Evolutionary conservation across 148 eudicot genomes (phyloP).

Genomic region (Rhododendron griersonianum): DNA sequence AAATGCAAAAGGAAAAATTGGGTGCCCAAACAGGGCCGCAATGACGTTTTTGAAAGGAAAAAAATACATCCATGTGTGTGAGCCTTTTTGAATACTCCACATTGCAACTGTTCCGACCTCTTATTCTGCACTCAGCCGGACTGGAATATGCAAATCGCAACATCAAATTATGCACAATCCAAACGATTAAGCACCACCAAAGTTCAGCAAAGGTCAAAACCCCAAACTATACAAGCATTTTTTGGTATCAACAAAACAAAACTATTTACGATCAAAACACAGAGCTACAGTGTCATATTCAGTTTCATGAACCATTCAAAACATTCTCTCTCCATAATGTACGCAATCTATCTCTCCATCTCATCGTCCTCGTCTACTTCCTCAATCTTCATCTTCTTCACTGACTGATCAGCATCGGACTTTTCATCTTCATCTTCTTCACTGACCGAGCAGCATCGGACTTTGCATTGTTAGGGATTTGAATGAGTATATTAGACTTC

Average conservation of each 20-base stretch:
- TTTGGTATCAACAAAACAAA: neutral
- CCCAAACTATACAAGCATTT: too few relatives aligned
- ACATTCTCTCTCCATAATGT: neutral
- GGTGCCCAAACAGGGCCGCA: too few relatives aligned
- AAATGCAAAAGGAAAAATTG: too few relatives aligned
- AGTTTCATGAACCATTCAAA: neutral
- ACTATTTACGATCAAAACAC: neutral
- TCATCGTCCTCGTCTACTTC: neutral
- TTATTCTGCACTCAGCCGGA: too few relatives aligned
- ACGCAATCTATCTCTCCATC: neutral
- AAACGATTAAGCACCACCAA: too few relatives aligned
- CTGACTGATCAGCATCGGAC: constrained; percentile 36
- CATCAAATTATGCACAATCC: too few relatives aligned
- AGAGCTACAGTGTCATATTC: neutral
- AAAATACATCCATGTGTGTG: too few relatives aligned
- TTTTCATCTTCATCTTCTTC: neutral
- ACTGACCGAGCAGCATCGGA: constrained; percentile 45
- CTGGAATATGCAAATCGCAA: too few relatives aligned
- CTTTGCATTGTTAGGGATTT: constrained; percentile 41
- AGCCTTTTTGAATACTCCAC: too few relatives aligned
- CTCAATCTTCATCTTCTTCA: neutral
- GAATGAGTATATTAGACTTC: constrained; percentile 64
- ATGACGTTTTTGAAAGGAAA: too few relatives aligned
- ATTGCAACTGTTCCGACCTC: too few relatives aligned
- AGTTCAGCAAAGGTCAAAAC: too few relatives aligned